Percentiles rank a stretch among this genome's conserved stretches.
Evolutionary conservation across 1,284 basidiomycete genomes (phyloP).

Genomic region (Cryptococcus jaspeensis): DNA sequence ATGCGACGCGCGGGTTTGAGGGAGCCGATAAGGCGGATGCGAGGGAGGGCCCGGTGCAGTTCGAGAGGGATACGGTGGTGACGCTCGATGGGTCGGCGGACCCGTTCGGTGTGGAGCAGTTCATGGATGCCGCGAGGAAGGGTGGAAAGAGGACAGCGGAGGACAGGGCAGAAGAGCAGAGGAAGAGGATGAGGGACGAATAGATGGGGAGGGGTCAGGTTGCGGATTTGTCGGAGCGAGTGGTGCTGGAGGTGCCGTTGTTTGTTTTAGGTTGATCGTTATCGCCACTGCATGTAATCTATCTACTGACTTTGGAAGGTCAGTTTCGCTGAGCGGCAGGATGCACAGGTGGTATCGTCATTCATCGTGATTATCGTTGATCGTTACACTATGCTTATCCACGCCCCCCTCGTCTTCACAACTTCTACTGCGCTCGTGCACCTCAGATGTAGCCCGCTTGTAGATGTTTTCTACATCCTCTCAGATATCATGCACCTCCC

Average conservation of each 20-base stretch:
- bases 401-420: no score
- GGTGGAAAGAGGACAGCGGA: constrained; percentile 77
- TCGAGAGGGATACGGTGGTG: constrained; percentile 84
- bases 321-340: no score
- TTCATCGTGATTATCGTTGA: no score
- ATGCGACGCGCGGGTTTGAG: constrained; percentile 77
- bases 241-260: not conserved
- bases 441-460: no score
- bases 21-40: constrained; percentile 59
- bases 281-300: not conserved
- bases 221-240: not conserved
- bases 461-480: not conserved
- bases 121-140: constrained; percentile 93
- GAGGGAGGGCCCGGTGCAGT: constrained; percentile 93
- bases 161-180: constrained; percentile 16
- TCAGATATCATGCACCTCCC: not conserved
- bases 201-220: not conserved
- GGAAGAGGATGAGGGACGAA: constrained; percentile 25
- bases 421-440: no score
- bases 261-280: not conserved
- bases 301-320: not conserved
- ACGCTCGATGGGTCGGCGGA: constrained; percentile 57
- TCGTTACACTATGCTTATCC: no score
- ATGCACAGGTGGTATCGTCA: no score
- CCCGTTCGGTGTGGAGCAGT: constrained; percentile 97